Conservation (phyloP, 495 filamentous ascomycete species). For the Neurospora sp. region DNA sequence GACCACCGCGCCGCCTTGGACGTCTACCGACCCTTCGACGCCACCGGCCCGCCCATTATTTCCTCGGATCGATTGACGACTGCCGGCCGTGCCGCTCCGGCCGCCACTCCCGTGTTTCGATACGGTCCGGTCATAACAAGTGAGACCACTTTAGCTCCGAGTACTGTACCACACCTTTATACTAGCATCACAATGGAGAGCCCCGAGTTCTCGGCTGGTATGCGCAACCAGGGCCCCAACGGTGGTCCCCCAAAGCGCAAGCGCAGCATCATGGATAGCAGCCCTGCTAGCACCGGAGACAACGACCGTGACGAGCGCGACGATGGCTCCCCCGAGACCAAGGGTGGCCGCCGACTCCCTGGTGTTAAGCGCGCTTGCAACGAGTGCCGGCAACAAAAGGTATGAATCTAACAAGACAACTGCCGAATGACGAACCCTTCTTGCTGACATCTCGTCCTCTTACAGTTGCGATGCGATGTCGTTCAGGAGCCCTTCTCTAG, state of each 20-base stretch:
- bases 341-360: slow-evolving; percentile 32
- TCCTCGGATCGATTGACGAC: neutral
- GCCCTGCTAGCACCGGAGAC: slow-evolving; percentile 55
- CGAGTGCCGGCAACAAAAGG: slow-evolving; percentile 93
- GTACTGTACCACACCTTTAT: neutral
- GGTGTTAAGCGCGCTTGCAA: slow-evolving; percentile 85
- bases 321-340: slow-evolving; percentile 22
- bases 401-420: neutral
- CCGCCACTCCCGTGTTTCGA: neutral
- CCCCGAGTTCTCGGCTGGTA: slow-evolving; percentile 25
- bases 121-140: neutral
- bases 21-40: slow-evolving; percentile 11
- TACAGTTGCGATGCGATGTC: slow-evolving; percentile 75
- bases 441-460: slow-evolving; percentile 18
- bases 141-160: neutral
- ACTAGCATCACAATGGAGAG: slow-evolving; percentile 17
- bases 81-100: slow-evolving; percentile 7
- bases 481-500: slow-evolving; percentile 71
- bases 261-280: slow-evolving; percentile 47
- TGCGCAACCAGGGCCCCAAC: slow-evolving; percentile 32
- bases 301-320: slow-evolving; percentile 61
- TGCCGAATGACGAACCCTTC: neutral
- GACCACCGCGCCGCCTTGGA: slow-evolving; percentile 17
- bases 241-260: slow-evolving; percentile 36
- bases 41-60: slow-evolving; percentile 6